Evolutionary conservation across 768 basidiomycete species (phyloP).

Genomic region (Mycena venus): DNA sequence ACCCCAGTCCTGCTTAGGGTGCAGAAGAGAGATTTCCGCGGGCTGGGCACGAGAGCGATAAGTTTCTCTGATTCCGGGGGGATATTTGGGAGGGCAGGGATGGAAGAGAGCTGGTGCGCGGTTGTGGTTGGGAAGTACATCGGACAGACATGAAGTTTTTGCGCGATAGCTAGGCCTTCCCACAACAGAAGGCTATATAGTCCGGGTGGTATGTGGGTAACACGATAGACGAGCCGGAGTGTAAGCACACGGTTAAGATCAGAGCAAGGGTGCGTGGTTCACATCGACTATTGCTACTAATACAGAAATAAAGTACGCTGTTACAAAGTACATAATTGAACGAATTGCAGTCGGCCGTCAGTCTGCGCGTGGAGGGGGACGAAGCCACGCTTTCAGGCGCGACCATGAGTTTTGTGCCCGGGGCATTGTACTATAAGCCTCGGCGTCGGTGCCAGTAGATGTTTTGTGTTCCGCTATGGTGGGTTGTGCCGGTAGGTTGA

Average conservation of each 20-base stretch:
- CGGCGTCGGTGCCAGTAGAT: not conserved
- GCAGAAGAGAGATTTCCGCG: constrained; percentile 84
- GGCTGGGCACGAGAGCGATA: constrained; percentile 72
- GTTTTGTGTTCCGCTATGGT: constrained; percentile 2
- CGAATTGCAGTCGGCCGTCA: not conserved
- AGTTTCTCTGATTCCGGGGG: constrained; percentile 64
- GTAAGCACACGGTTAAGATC: constrained; percentile 24
- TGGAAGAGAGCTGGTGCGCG: constrained; percentile 78
- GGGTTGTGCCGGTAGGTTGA: constrained; percentile 25
- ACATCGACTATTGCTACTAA: constrained; percentile 28
- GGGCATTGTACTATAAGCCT: not conserved
- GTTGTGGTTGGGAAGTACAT: constrained; percentile 93
- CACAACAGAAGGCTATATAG: constrained; percentile 15
- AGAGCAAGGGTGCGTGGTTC: constrained; percentile 4
- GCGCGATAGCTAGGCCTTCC: not conserved
- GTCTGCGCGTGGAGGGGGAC: constrained; percentile 19
- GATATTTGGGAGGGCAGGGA: constrained; percentile 76
- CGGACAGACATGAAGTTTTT: constrained; percentile 31
- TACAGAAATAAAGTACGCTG: constrained; percentile 29
- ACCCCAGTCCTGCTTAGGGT: constrained; percentile 79
- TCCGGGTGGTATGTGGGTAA: constrained; percentile 1
- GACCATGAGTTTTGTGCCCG: constrained; percentile 33
- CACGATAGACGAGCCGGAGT: constrained; percentile 12
- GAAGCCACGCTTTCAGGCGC: constrained; percentile 30
- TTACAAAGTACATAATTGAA: constrained; percentile 29